Base-by-base conservation (phyloP, 192 early-diverging fungal genomes). In the Spizellomyces sp. region DNA sequence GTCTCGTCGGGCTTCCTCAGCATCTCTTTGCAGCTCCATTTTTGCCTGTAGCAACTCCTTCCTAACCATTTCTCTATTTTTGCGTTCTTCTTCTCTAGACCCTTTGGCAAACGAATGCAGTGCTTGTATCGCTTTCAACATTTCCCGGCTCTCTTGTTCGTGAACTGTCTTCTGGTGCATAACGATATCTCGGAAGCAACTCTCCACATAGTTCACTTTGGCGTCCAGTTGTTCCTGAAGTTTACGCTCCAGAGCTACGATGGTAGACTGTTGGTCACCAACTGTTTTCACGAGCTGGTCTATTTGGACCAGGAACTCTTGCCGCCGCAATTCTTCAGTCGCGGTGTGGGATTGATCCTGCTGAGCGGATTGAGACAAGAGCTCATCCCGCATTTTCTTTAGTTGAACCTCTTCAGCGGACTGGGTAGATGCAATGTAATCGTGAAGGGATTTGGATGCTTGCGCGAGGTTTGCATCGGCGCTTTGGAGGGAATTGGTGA, bases 11-110 rank as follows among this genome's bases (percentile, higher is more conserved):
- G 61, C 9, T 45, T 27, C 59, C 10, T 21, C 54, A 41, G 22
- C 58, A 50, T 68, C 52, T 19, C 36, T 15, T 44, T 50, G 8
- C 12, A 68, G 10, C 22, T 55, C 55, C 50, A 54, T 17, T 27
- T 41, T 61, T 2, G 36, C 21, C 48, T 61, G 21, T 15, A 17
- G 21, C 5, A 70, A n/a, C 15, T 62, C 59, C 6, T 27, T 42
- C 45, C 41, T 19, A 42, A 62, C 12, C 5, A 19, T 42, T 48
- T 59, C 68, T 21, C 68, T 42, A 17, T 45, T 19, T 8, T 41
- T 27, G 12, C 68, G 58, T 27, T 70, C 59, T 45, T 70, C 68
- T 47, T 59, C 68, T 10, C 59, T 22, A n/a, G 57, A 27, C 8
- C 43, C 9, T n/a, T 47, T 48, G 10, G 48, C 48, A 46, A 59